Base-by-base conservation (phyloP, 2,329 filamentous ascomycete genomes). In the Pseudogymnoascus sp. region DNA sequence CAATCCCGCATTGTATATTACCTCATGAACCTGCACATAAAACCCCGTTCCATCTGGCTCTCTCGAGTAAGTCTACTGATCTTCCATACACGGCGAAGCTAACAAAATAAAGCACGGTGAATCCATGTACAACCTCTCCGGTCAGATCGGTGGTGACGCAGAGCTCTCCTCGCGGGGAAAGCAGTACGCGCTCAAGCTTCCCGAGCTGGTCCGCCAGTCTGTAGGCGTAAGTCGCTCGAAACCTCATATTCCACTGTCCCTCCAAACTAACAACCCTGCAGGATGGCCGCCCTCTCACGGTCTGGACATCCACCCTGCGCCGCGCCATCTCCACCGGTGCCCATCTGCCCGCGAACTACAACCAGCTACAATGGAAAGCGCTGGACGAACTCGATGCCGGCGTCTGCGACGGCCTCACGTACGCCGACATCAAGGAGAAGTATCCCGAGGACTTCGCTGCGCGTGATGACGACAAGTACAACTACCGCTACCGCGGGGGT, bases 381-480 rank as follows among this genome's bases (percentile, higher is more conserved):
- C 84, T 99, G 2, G 95, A 99, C 72, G 95, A 99, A 78, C 88
- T 99, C 38, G 95, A 99, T 75, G 93, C 91, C 1, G 95, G 95
- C 60, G 91, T 97, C 59, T 99, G 95, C 77, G 95, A 99, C 71
- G 93, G 93, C 62, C 86, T 97, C 75, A 99, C 95, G 1, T 97
- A 97, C 75, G 56, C 37, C 9, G 89, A 99, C 74, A 97, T 99
- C 73, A 91, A 95, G 71, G 86, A 96, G 71, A 80, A 84, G 62
- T 97, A 91, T 74, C 95, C 95, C 0, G 93, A 97, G 69, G 95
- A 99, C 78, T 99, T 99, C 78, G 86, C 87, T 60, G 92, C 93
- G 35, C 91, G 95, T 66, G 95, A 99, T 75, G 91, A 96, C 69
- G 95, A 99, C 81, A 99, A 99, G 77, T 97, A 97, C 84, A 97